Percentiles rank a stretch among this genome's conserved stretches.
These are phyloP conservation scores for Butyriboletus loyo DNA, from an alignment of 768 basidiomycete genomes.

Conservation along the genomic window DNA sequence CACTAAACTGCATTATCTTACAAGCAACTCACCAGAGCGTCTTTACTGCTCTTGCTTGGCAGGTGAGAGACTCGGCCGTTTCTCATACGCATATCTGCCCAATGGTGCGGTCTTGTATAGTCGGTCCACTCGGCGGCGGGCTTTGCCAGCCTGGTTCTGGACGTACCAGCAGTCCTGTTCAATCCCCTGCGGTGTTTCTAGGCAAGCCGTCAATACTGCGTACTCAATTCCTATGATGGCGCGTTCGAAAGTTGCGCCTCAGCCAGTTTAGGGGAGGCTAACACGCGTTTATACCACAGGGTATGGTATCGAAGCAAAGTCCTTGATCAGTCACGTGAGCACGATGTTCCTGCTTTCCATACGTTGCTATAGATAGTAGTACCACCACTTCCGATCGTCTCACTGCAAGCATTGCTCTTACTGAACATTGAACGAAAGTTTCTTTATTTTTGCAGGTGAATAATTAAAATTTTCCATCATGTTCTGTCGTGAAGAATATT, in stretches of 20 bases:
- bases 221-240: too few relatives aligned
- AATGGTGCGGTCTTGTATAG: not conserved
- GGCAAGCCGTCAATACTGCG: not conserved
- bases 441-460: too few relatives aligned
- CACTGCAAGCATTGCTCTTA: too few relatives aligned
- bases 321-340: too few relatives aligned
- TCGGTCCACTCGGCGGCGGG: not conserved
- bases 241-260: not conserved
- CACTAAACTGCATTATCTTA: not conserved
- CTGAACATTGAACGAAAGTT: too few relatives aligned
- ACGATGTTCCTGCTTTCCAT: too few relatives aligned
- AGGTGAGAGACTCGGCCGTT: not conserved
- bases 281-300: not conserved
- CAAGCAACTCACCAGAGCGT: not conserved
- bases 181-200: not conserved
- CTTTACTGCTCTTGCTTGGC: not conserved
- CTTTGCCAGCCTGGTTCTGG: not conserved
- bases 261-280: not conserved
- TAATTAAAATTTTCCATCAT: too few relatives aligned
- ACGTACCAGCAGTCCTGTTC: not conserved
- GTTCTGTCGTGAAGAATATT: too few relatives aligned
- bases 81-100: not conserved
- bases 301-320: too few relatives aligned
- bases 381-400: not conserved
- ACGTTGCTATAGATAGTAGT: too few relatives aligned